These are phyloP conservation scores for Patellifolia procumbens DNA, from an alignment of 179 eudicot genomes.

Conservation along the genomic window DNA sequence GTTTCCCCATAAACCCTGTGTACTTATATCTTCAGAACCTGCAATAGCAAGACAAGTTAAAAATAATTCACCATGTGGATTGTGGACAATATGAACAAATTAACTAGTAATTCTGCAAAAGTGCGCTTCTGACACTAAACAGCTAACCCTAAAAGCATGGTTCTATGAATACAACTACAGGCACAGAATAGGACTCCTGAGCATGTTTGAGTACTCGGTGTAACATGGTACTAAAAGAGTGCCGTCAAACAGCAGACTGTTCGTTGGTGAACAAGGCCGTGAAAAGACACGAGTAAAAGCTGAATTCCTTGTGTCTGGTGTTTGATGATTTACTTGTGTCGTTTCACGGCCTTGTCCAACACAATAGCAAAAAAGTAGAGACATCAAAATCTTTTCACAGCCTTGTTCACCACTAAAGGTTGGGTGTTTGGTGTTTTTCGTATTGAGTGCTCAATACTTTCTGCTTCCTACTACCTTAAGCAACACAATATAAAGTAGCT, in stretches of 20 bases:
- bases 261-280: no score
- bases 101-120: not conserved
- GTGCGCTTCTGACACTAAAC: not conserved
- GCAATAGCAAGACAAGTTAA: conserved; percentile 19
- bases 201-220: not conserved
- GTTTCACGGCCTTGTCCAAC: no score
- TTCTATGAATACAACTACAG: not conserved
- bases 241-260: not conserved
- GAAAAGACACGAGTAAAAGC: no score
- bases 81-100: not conserved
- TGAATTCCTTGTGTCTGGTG: no score
- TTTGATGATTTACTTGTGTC: no score
- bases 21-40: conserved; percentile 55
- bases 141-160: not conserved
- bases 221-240: not conserved
- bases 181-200: not conserved
- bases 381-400: no score
- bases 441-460: no score
- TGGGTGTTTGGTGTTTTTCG: no score
- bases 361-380: no score
- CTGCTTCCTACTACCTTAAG: not conserved
- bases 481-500: no score
- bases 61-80: not conserved
- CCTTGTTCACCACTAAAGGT: no score
- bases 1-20: conserved; percentile 74